These are phyloP conservation scores for Diddensiella caesifluorescens DNA, from an alignment of 805 yeast species.

Conservation along the genomic window DNA sequence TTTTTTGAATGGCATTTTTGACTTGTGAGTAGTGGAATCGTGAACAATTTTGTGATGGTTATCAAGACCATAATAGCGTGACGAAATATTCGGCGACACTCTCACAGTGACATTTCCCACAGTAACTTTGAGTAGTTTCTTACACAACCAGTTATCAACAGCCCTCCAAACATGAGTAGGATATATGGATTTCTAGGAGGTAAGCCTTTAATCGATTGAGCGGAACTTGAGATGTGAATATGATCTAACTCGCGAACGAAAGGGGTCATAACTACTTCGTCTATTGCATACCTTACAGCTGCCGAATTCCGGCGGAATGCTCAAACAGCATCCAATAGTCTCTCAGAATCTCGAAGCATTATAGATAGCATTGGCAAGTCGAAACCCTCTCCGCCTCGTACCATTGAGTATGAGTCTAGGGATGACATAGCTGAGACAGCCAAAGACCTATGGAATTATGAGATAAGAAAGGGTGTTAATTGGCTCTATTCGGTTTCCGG, in stretches of 20 bases:
- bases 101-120: no score
- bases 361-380: slow-evolving; percentile 51
- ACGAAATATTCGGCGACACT: background rate
- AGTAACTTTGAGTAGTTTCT: no score
- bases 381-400: slow-evolving; percentile 39
- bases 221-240: background rate
- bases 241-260: slow-evolving; percentile 35
- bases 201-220: slow-evolving; percentile 14
- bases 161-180: slow-evolving; percentile 20
- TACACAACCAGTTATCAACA: no score
- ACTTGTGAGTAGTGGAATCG: background rate
- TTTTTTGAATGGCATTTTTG: slow-evolving; percentile 19
- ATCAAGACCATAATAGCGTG: background rate
- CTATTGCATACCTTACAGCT: slow-evolving; percentile 57
- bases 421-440: slow-evolving; percentile 50
- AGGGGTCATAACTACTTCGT: slow-evolving; percentile 55
- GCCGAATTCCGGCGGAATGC: slow-evolving; percentile 48
- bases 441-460: slow-evolving; percentile 77
- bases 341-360: slow-evolving; percentile 44
- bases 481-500: slow-evolving; percentile 46
- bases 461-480: slow-evolving; percentile 56
- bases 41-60: background rate
- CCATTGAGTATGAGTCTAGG: slow-evolving; percentile 43
- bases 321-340: slow-evolving; percentile 40
- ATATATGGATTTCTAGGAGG: slow-evolving; percentile 56